Base-by-base conservation (phyloP, 352 stramenopile genomes). In the Pythium rhizo-oryzae region DNA sequence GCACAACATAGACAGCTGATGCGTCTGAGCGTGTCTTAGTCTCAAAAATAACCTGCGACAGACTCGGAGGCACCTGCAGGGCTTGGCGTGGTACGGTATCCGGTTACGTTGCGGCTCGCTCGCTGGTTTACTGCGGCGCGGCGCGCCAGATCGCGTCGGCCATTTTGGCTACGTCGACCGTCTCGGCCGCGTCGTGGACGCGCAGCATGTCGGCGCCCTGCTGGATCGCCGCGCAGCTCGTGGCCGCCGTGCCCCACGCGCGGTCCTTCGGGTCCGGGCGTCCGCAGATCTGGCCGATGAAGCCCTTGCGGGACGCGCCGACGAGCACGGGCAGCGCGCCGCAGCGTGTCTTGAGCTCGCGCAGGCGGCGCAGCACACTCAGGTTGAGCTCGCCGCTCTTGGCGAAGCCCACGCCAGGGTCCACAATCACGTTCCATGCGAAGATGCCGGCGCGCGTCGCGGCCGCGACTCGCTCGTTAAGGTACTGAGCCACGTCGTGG, bases 361-460 rank as follows among this genome's bases (percentile, higher is more conserved):
- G 78, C 19, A 98, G 74, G 18, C 93, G 76, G 43, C 91, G 88
- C 21, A 99, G 67, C 0, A 99, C 66, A 30, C 79, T 74, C 4
- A 99, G 66, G 74, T 99, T 99, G 1, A 96, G 79, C 37, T 94
- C 79, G 0, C 87, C 65, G 67, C 89, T 90, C 72, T 99, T 99
- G 18, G 98, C 97, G 81, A 99, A 99, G 5, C 98, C 98, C 59
- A 99, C 98, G 11, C 98, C 98, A 23, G 97, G 97, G 78, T 99
- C 97, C 24, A 99, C 67, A 23, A 99, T 77, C 52, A 99, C 89
- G 62, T 98, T 92, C 97, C 97, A 99, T 37, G 86, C 81, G 49
- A 84, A 94, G 43, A 99, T 90, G 2, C 96, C 96, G 8, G 82
- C 82, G 8, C 63, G 69, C 62, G 97, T 82, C n/a, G 96, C 96